phyloP scores from a whole-genome alignment of 2,329 filamentous ascomycete species.

The Myriosclerotinia duriaeana region DNA sequence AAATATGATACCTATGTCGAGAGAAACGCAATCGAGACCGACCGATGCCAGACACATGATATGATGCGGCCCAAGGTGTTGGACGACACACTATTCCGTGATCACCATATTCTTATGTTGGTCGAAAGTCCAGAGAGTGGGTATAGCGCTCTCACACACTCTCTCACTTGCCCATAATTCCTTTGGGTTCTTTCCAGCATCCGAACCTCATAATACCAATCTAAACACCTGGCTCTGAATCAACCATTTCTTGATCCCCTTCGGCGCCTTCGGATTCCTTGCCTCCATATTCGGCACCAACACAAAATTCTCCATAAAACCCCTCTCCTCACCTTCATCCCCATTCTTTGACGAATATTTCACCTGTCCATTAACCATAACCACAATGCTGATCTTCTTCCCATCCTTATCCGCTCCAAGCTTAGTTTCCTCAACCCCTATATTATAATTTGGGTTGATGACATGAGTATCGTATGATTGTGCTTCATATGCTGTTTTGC shows the following conservation, averaged over 20 bases:
- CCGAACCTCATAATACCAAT: constrained; percentile 37
- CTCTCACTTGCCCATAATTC: neutral
- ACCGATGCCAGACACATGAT: neutral
- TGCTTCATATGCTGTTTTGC: constrained; percentile 65
- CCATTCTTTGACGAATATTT: constrained; percentile 56
- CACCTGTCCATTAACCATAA: constrained; percentile 73
- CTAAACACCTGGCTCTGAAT: constrained; percentile 74
- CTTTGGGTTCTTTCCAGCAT: neutral
- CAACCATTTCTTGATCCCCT: constrained; percentile 59
- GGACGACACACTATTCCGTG: neutral
- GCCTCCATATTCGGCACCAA: constrained; percentile 74
- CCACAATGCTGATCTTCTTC: constrained; percentile 66
- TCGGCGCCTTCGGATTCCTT: constrained; percentile 52
- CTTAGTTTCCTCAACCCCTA: constrained; percentile 53
- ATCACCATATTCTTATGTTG: neutral
- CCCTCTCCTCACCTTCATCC: constrained; percentile 60
- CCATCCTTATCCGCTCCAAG: constrained; percentile 48
- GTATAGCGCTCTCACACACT: neutral
- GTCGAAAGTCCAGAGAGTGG: neutral
- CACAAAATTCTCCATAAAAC: constrained; percentile 78
- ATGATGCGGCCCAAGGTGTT: neutral
- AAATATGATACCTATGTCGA: neutral
- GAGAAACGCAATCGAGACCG: neutral
- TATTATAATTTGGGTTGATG: constrained; percentile 65
- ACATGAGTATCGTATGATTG: constrained; percentile 76